These are phyloP conservation scores for Paramecium pentaurelia DNA, from an alignment of 73 alveolate genomes.

Conservation along the genomic window DNA sequence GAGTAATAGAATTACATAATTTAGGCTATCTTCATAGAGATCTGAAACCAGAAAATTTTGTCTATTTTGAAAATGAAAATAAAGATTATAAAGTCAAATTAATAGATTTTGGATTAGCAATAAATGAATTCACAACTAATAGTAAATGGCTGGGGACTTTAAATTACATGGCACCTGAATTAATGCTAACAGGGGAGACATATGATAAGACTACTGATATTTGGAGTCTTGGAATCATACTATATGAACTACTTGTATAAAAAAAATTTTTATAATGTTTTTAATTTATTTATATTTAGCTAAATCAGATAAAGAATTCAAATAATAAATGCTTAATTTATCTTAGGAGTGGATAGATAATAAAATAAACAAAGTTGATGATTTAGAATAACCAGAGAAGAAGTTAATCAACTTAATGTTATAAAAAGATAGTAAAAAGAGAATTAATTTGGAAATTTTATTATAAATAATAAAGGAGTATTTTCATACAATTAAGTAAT, in stretches of 20 bases:
- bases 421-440: not conserved
- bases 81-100: not conserved
- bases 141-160: not conserved
- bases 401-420: not conserved
- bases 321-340: not conserved
- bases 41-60: not conserved
- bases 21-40: not conserved
- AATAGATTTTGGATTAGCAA: not conserved
- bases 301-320: not conserved
- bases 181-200: not conserved
- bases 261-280: not conserved
- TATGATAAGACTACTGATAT: not conserved
- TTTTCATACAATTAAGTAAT: not conserved
- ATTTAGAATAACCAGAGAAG: not conserved
- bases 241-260: not conserved
- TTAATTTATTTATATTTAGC: not conserved
- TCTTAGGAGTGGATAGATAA: not conserved
- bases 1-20: not conserved
- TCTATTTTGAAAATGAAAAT: not conserved
- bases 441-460: not conserved
- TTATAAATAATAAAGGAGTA: no score
- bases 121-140: no score
- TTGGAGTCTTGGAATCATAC: not conserved
- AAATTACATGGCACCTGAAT: not conserved
- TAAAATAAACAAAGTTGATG: not conserved